Base-by-base conservation (phyloP, 176 grass and related monocot genomes). In the Avena sativa region DNA sequence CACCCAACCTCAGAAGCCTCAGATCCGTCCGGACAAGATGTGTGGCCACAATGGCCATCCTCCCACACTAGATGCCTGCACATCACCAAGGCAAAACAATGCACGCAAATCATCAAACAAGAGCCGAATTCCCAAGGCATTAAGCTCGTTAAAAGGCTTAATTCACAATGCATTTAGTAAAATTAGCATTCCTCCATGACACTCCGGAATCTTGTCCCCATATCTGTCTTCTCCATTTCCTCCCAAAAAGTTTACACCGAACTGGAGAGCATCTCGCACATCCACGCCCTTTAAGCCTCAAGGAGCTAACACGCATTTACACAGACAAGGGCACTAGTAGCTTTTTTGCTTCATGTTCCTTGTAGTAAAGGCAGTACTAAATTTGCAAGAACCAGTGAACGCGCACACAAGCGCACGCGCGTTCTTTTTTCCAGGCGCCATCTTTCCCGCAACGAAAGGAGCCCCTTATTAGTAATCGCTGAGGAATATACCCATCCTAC, bases 51-150 rank as follows among this genome's bases (percentile, higher is more conserved):
- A 40, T 69, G 94, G 12, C 93, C 93, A 34, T 98, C 96, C 84
- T 94, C 93, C 93, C 93, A 98, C 59, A 94, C 92, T 48, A 98
- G 90, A 91, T 86, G 91, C 80, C 96, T 98, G 91, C 85, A 77
- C 80, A 82, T 30, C 64, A 56, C 86, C 85, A 44, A 55, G 9
- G 44, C 53, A 16, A 67, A 86, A 71, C 86, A 82, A 38, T 49
- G 56, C 21, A 43, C 47, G 57, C 19, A 61, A 81, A 84, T 71
- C 48, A 87, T 26, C 20, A 72, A 36, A 67, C 21, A 78, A 78
- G 17, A 46, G 46, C 26, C 56, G 13, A 61, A 87, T 70, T 79
- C 70, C 14, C 17, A 71, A 79, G 46, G 50, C 76, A 55, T 20
- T n/a, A 55, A 82, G 49, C 9, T 71, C 48, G 51, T 59, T 23